phyloP scores from a whole-genome alignment of 441 rosid genomes.

The Erodium trifolium region DNA sequence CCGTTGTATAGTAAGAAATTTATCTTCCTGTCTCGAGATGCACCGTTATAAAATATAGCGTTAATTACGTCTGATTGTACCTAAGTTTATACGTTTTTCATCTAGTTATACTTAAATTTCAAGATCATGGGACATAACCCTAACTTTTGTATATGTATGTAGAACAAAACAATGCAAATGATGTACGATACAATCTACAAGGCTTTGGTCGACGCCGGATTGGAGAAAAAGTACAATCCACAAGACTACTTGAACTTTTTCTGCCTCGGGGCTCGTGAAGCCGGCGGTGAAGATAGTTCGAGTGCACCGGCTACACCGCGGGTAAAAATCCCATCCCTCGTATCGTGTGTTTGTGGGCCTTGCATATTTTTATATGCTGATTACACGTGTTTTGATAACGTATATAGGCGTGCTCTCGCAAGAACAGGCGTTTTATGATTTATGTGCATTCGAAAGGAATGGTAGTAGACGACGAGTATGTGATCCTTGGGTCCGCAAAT shows the following conservation, averaged over 20 bases:
- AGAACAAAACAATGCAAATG: constrained; percentile 97
- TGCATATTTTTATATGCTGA: not conserved
- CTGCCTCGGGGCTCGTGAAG: constrained; percentile 85
- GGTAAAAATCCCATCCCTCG: constrained; percentile 27
- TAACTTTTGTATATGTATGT: constrained; percentile 19
- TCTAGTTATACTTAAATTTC: too few species aligned
- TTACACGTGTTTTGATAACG: not conserved
- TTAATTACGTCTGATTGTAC: too few species aligned
- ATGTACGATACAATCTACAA: constrained; percentile 85
- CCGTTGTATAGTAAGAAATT: not conserved
- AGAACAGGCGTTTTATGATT: constrained; percentile 80
- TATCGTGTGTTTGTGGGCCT: too few species aligned
- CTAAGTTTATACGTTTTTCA: too few species aligned
- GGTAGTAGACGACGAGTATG: constrained; percentile 88
- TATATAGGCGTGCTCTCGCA: constrained; percentile 44
- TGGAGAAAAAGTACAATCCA: constrained; percentile 56
- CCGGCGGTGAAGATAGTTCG: constrained; percentile 29
- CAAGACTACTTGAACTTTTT: constrained; percentile 83
- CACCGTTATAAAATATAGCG: too few species aligned
- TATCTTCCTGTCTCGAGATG: too few species aligned
- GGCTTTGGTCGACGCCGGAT: constrained; percentile 74
- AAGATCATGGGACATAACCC: too few species aligned
- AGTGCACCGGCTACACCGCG: constrained; percentile 49
- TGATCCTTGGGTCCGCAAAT: constrained; percentile 83
- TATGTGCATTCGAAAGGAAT: constrained; percentile 97